Evolutionary conservation across 2,329 filamentous ascomycete species (phyloP).

Genomic region (Onygenales sp.): DNA sequence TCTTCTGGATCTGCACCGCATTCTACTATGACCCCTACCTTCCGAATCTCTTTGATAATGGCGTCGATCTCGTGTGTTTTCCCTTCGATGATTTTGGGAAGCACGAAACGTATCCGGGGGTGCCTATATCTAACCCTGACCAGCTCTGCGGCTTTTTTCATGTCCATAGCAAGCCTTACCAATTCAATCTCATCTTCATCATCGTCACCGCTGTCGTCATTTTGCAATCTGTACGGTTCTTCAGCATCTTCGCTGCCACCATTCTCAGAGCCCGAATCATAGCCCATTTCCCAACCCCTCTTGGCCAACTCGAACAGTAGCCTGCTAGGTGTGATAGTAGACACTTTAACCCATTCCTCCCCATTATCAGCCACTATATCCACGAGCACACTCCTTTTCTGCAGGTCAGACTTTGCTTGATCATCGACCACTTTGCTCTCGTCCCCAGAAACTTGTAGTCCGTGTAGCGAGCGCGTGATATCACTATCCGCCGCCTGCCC

Average conservation of each 20-base stretch:
- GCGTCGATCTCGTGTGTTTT: conserved; percentile 45
- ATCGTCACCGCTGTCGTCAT: conserved; percentile 33
- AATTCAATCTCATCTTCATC: conserved; percentile 50
- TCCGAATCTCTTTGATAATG: conserved; percentile 47
- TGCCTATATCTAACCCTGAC: conserved; percentile 50
- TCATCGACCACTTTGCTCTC: conserved; percentile 6
- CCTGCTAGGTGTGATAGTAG: conserved; percentile 53
- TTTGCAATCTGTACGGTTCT: conserved; percentile 21
- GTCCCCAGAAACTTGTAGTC: conserved; percentile 3
- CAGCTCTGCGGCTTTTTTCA: conserved; percentile 47
- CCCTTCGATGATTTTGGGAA: conserved; percentile 48
- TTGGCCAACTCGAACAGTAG: conserved; percentile 61
- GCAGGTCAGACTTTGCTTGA: conserved; percentile 19
- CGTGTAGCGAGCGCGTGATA: neutral
- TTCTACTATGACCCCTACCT: conserved; percentile 37
- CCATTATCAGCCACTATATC: conserved; percentile 57
- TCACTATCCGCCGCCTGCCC: conserved; percentile 2
- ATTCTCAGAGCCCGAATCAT: conserved; percentile 38
- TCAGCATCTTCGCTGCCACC: conserved; percentile 21
- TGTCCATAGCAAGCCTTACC: conserved; percentile 49
- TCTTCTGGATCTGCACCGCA: conserved; percentile 18
- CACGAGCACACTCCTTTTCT: conserved; percentile 46
- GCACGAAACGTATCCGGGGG: conserved; percentile 50
- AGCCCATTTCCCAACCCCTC: conserved; percentile 50
- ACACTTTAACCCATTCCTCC: conserved; percentile 59